Base-by-base conservation (phyloP, 352 stramenopile species). In the Blastocystis hominis region DNA sequence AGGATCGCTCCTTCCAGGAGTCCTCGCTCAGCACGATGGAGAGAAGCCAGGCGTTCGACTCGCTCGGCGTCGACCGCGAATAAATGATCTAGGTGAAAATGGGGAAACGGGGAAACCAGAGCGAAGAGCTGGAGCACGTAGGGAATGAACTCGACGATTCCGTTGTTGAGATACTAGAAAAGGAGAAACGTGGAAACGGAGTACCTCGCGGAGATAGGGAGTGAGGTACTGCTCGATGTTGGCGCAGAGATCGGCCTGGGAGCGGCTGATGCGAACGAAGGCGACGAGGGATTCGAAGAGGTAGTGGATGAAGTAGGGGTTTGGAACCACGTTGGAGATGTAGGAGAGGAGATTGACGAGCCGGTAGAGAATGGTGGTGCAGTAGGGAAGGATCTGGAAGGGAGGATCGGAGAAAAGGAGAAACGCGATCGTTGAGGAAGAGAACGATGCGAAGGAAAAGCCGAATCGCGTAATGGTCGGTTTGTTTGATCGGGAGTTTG, bases 121-220 rank as follows among this genome's bases (percentile, higher is more conserved):
- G 44, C 72, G 55, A 68, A 84, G 50, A 84, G 20, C 50, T 84
- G 72, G 53, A 84, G 68, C 36, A 84, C 62, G 56, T 84, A 84
- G 47, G 72, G 72, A 34, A 84, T 84, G 44, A 66, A 84, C 44
- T 84, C 72, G 56, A 84, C 44, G 56, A 84, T 68, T 15, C 72
- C 72, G 38, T 53, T 38, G 34, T 84, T 84, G 24, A 84, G 36
- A 54, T 68, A 84, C 72, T 84, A 63, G 15, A 40, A 20, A 13
- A 6, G n/a, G 36, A 68, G 20, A 38, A 53, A 40, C 1, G 1
- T 3, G 6, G 44, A 69, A 3, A 63, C 24, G 4, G 10, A 30
- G n/a, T 64, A 84, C 72, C 17, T 84, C 72, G 15, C 68, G 50
- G 34, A 84, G 59, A 30, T 47, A 84, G 36, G 72, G 72, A 34